These are phyloP conservation scores for Albizia julibrissin DNA, from an alignment of 306 rosid species.

Conservation along the genomic window DNA sequence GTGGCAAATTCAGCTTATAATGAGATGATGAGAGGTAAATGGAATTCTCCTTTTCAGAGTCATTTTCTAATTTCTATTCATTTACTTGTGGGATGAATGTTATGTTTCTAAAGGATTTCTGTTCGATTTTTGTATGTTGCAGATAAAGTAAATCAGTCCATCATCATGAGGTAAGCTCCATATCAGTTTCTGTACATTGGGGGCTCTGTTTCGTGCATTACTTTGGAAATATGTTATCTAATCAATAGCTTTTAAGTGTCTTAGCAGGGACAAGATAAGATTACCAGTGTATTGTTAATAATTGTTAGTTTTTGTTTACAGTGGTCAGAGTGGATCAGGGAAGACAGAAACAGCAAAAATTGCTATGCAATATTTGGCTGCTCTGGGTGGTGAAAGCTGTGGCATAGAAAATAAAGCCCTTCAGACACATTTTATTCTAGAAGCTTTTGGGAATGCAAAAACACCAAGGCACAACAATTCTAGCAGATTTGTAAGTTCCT, in stretches of 20 bases:
- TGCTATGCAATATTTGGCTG: conserved; percentile 72
- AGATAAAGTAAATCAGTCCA: conserved; percentile 85
- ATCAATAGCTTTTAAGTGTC: conserved; percentile 19
- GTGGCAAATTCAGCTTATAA: conserved; percentile 64
- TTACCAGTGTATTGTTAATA: conserved; percentile 11
- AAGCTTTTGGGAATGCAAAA: conserved; percentile 94
- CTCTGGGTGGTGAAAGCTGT: conserved; percentile 58
- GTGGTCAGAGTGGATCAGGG: conserved; percentile 98
- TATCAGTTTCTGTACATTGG: conserved; percentile 1
- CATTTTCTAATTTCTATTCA: conserved; percentile 10
- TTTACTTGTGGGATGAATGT: conserved; percentile 31
- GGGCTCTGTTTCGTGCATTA: background rate
- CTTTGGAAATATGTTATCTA: conserved; percentile 11
- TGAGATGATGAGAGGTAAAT: conserved; percentile 75
- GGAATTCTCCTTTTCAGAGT: conserved; percentile 17
- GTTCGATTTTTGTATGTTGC: conserved; percentile 47
- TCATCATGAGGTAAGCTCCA: conserved; percentile 76
- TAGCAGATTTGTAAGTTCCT: conserved; percentile 85
- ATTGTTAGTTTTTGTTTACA: conserved; percentile 41
- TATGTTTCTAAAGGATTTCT: conserved; percentile 38
- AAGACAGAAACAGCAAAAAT: conserved; percentile 89
- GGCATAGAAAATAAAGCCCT: conserved; percentile 57
- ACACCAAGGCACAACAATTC: conserved; percentile 72
- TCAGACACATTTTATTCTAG: conserved; percentile 64
- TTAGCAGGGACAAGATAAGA: conserved; percentile 2